Percentiles rank a stretch among this genome's conserved stretches.
Evolutionary conservation across 2,329 filamentous ascomycete genomes (phyloP).

Genomic region (Fusarium clavum): DNA sequence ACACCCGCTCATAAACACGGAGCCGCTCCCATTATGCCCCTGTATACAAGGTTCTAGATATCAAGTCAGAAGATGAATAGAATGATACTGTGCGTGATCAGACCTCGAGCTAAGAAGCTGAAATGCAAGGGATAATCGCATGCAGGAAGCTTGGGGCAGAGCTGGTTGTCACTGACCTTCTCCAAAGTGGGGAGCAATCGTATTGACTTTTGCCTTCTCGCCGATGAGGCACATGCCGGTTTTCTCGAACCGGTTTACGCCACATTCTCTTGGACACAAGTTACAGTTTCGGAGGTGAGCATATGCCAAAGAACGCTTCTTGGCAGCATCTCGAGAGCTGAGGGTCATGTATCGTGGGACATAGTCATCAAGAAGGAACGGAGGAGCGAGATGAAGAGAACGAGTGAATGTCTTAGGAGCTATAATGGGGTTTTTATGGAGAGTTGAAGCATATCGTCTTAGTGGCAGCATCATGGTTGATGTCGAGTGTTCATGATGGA

Average conservation of each 20-base stretch:
- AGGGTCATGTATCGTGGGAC: conserved; percentile 78
- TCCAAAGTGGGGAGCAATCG: conserved; percentile 87
- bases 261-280: conserved; percentile 80
- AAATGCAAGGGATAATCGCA: conserved; percentile 24
- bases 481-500: conserved; percentile 17
- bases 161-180: conserved; percentile 63
- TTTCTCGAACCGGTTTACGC: conserved; percentile 83
- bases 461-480: conserved; percentile 32
- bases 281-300: conserved; percentile 83
- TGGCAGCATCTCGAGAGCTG: conserved; percentile 73
- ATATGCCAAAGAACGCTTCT: conserved; percentile 80
- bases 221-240: conserved; percentile 84
- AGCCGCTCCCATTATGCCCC: conserved; percentile 82
- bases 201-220: conserved; percentile 80
- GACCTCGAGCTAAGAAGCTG: not conserved
- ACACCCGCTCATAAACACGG: conserved; percentile 83
- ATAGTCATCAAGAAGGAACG: conserved; percentile 80
- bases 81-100: not conserved
- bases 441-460: conserved; percentile 5
- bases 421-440: not conserved
- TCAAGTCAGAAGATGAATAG: conserved; percentile 7
- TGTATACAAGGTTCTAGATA: conserved; percentile 80
- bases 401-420: conserved; percentile 21
- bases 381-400: conserved; percentile 66
- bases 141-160: conserved; percentile 6